These are phyloP conservation scores for Luffa aegyptiaca DNA, from an alignment of 306 rosid species.

Conservation along the genomic window DNA sequence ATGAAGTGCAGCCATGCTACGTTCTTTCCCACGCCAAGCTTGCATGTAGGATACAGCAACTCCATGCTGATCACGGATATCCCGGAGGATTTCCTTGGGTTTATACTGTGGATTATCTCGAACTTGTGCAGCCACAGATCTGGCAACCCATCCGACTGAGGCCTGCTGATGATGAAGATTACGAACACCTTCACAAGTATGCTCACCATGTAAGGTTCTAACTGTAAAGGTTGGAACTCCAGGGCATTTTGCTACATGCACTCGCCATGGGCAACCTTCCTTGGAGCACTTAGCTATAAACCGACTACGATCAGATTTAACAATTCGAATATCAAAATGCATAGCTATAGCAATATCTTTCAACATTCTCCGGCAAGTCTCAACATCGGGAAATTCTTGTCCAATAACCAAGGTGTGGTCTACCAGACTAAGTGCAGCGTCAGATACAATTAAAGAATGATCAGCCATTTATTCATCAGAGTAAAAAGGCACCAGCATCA, in stretches of 20 bases:
- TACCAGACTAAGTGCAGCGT: constrained; percentile 30
- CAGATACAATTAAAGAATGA: constrained; percentile 40
- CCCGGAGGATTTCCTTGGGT: constrained; percentile 90
- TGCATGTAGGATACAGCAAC: constrained; percentile 99
- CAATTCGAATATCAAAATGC: constrained; percentile 96
- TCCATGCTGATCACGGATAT: constrained; percentile 95
- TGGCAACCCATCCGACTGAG: constrained; percentile 99
- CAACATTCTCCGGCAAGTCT: constrained; percentile 88
- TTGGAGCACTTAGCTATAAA: constrained; percentile 97
- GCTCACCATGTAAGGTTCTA: constrained; percentile 83
- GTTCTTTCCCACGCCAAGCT: constrained; percentile 99
- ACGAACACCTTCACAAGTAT: constrained; percentile 92
- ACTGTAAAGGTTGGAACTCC: constrained; percentile 92
- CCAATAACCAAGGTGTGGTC: constrained; percentile 63
- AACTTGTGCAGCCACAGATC: constrained; percentile 89
- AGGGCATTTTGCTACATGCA: constrained; percentile 95
- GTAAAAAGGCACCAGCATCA: constrained; percentile 13
- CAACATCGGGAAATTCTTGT: constrained; percentile 95
- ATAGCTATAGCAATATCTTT: constrained; percentile 92
- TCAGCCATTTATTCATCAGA: constrained; percentile 51
- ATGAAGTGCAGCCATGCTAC: constrained; percentile 99
- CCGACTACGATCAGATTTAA: constrained; percentile 97
- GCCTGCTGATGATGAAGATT: constrained; percentile 99
- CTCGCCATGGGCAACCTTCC: constrained; percentile 99
- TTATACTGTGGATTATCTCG: constrained; percentile 94